Percentiles rank a stretch among this genome's conserved stretches.
phyloP scores from a whole-genome alignment of 148 eudicot species.

The Mesembryanthemum crystallinum region DNA sequence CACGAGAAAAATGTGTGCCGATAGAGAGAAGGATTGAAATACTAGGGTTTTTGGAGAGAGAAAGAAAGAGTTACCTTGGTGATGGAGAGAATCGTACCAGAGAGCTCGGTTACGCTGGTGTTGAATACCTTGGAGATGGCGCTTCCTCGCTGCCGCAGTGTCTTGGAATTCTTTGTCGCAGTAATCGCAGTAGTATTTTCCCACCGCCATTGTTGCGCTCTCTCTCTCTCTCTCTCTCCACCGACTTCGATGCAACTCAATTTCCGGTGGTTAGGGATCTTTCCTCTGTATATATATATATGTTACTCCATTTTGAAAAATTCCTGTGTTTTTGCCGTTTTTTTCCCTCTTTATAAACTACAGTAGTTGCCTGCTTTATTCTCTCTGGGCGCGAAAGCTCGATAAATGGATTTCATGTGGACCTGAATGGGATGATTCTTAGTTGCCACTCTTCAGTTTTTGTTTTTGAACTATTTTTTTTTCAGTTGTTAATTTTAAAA shows the following conservation, averaged over 20 bases:
- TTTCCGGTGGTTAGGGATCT: too few species aligned
- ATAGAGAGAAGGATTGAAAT: not conserved
- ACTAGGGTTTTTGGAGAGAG: slow-evolving; percentile 15
- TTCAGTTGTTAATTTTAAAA: too few species aligned
- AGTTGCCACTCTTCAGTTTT: too few species aligned
- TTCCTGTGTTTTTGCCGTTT: too few species aligned
- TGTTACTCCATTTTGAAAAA: too few species aligned
- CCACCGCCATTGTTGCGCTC: slow-evolving; percentile 45
- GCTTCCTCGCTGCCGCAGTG: slow-evolving; percentile 61
- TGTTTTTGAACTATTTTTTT: too few species aligned
- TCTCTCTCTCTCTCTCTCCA: slow-evolving; percentile 1
- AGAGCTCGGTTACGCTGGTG: slow-evolving; percentile 72
- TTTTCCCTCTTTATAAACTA: too few species aligned
- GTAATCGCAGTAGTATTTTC: slow-evolving; percentile 84
- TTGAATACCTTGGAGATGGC: slow-evolving; percentile 68
- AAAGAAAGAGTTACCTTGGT: slow-evolving; percentile 34
- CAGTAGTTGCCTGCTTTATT: too few species aligned
- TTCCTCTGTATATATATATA: too few species aligned
- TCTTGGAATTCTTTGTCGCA: slow-evolving; percentile 89
- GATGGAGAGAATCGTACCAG: slow-evolving; percentile 56
- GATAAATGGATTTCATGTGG: too few species aligned
- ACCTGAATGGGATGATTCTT: too few species aligned
- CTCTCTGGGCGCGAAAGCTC: too few species aligned
- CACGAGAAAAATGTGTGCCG: not conserved
- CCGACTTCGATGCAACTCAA: not conserved